Percentiles rank a stretch among this genome's conserved stretches.
These are phyloP conservation scores for Pestalotiopsis sp. DNA, from an alignment of 2,329 filamentous ascomycete genomes.

Conservation along the genomic window DNA sequence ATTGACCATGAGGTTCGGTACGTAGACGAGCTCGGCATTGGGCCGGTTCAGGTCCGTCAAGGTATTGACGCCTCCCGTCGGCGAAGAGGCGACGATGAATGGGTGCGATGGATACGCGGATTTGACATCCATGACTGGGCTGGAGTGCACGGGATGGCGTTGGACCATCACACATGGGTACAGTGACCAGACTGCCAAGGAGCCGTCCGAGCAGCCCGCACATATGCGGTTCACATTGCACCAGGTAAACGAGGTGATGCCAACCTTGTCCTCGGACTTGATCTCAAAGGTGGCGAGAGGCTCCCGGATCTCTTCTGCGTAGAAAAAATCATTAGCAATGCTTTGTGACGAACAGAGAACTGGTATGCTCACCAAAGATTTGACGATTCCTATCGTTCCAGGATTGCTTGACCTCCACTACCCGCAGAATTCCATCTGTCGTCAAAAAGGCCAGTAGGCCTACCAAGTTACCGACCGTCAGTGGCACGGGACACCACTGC, in stretches of 20 bases:
- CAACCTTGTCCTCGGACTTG: conserved; percentile 47
- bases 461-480: conserved; percentile 31
- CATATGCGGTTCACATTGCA: conserved; percentile 56
- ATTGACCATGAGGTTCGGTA: conserved; percentile 51
- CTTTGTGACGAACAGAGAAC: not conserved
- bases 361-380: conserved; percentile 41
- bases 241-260: conserved; percentile 59
- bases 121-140: conserved; percentile 55
- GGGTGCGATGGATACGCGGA: conserved; percentile 60
- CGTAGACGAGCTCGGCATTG: conserved; percentile 55
- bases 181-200: conserved; percentile 59
- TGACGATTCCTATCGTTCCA: conserved; percentile 28
- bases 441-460: conserved; percentile 53
- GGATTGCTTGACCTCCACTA: conserved; percentile 44
- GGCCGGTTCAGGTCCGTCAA: conserved; percentile 57
- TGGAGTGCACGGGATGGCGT: conserved; percentile 57
- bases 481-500: conserved; percentile 54
- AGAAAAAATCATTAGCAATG: conserved; percentile 24
- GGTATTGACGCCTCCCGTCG: conserved; percentile 55
- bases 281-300: conserved; percentile 49
- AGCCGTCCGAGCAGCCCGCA: conserved; percentile 59
- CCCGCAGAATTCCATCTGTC: conserved; percentile 52
- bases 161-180: conserved; percentile 51
- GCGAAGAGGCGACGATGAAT: conserved; percentile 56
- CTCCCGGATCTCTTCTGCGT: conserved; percentile 46